Conservation (phyloP, 2,329 filamentous ascomycete genomes). For the Westerdykella sp. region DNA sequence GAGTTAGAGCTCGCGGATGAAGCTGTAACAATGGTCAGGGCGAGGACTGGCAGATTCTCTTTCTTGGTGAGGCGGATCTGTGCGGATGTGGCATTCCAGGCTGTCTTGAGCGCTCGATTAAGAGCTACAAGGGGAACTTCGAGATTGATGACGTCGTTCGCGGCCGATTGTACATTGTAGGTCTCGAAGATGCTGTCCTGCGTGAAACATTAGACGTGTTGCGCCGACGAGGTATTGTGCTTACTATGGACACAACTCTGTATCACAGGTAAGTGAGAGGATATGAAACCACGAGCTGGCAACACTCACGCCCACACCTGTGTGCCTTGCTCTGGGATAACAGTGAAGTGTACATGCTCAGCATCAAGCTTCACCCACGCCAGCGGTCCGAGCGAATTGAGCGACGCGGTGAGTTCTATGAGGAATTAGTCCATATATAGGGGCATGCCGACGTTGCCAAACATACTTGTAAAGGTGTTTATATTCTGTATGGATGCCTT, state of each 20-base stretch:
- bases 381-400: conserved; percentile 67
- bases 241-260: conserved; percentile 41
- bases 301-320: conserved; percentile 86
- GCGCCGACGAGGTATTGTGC: conserved; percentile 19
- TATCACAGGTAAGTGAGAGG: conserved; percentile 10
- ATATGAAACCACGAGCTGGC: conserved; percentile 2
- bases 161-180: conserved; percentile 81
- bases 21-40: conserved; percentile 80
- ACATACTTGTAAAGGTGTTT: conserved; percentile 48
- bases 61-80: conserved; percentile 90
- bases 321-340: conserved; percentile 88
- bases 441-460: not conserved
- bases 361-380: conserved; percentile 88
- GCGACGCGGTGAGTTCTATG: conserved; percentile 56
- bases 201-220: conserved; percentile 10
- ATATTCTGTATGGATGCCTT: conserved; percentile 49
- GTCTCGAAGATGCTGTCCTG: conserved; percentile 85
- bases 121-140: conserved; percentile 86
- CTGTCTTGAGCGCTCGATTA: conserved; percentile 86
- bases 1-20: conserved; percentile 47
- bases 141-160: conserved; percentile 89
- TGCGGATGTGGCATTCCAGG: conserved; percentile 71
- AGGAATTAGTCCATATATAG: conserved; percentile 3
- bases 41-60: conserved; percentile 77
- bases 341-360: conserved; percentile 83